Conservation (phyloP, 805 yeast species). For the Suhomyces canberraensis region DNA sequence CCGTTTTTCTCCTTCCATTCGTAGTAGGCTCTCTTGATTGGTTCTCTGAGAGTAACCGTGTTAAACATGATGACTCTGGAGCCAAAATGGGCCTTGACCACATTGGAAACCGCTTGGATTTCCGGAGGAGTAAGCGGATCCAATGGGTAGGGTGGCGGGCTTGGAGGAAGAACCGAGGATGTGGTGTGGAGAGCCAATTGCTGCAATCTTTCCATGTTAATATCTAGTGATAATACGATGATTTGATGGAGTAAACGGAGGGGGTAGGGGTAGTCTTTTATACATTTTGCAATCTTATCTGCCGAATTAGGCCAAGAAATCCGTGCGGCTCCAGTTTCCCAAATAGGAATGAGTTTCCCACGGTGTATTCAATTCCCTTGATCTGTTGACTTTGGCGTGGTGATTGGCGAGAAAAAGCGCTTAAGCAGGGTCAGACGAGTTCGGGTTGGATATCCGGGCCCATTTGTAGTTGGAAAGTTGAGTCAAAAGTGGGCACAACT, state of each 20-base stretch:
- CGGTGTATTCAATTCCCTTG: too few species aligned
- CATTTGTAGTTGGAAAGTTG: too few species aligned
- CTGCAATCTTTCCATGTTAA: constrained; percentile 59
- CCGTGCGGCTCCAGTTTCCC: constrained; percentile 5
- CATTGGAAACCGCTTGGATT: constrained; percentile 53
- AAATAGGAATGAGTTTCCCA: background rate
- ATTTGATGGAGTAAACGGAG: background rate
- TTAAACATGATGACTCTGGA: constrained; percentile 54
- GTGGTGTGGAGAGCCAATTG: constrained; percentile 63
- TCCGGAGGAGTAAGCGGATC: constrained; percentile 69
- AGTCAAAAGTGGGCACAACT: too few species aligned
- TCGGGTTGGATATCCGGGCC: too few species aligned
- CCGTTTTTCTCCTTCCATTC: constrained; percentile 63
- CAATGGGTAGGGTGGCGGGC: constrained; percentile 60
- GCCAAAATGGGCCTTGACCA: constrained; percentile 47
- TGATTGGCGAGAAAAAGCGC: too few species aligned
- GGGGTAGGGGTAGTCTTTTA: background rate
- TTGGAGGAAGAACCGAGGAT: constrained; percentile 51
- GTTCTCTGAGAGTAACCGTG: constrained; percentile 69
- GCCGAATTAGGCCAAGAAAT: constrained; percentile 1
- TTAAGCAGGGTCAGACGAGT: too few species aligned
- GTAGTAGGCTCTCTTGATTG: constrained; percentile 59
- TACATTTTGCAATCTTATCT: background rate
- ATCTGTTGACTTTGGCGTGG: too few species aligned
- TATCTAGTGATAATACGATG: background rate